Conservation (phyloP, 805 yeast species). For the Ogataea salicorniae region DNA sequence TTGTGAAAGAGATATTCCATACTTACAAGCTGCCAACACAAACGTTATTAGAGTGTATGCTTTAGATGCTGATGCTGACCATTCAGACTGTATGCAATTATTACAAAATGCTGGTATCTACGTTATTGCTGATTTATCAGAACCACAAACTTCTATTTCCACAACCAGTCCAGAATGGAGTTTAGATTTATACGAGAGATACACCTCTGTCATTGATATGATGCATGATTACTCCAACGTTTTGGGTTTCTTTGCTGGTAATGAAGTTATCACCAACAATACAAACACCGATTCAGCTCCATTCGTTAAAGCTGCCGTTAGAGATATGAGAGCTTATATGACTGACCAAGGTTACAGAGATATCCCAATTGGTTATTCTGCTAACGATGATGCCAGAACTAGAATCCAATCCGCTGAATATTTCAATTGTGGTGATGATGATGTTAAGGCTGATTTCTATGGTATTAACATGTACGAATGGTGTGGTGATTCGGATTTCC, state of each 20-base stretch:
- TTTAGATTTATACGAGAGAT: slow-evolving; percentile 57
- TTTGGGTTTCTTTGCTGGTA: slow-evolving; percentile 82
- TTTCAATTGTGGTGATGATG: slow-evolving; percentile 68
- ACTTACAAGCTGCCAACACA: slow-evolving; percentile 54
- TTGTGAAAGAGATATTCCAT: slow-evolving; percentile 73
- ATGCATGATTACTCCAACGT: slow-evolving; percentile 67
- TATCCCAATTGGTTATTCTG: slow-evolving; percentile 79
- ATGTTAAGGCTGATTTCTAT: slow-evolving; percentile 68
- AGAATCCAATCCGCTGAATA: slow-evolving; percentile 68
- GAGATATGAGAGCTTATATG: slow-evolving; percentile 72
- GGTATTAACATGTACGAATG: slow-evolving; percentile 89
- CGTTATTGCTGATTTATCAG: slow-evolving; percentile 72
- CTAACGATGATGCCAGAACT: slow-evolving; percentile 67
- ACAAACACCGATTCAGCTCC: slow-evolving; percentile 72
- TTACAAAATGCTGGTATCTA: slow-evolving; percentile 73
- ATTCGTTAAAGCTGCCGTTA: slow-evolving; percentile 75
- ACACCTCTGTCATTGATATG: slow-evolving; percentile 62
- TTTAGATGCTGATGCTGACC: slow-evolving; percentile 57
- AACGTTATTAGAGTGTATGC: slow-evolving; percentile 77
- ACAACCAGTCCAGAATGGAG: slow-evolving; percentile 62
- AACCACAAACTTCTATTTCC: slow-evolving; percentile 59
- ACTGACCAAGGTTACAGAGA: slow-evolving; percentile 52
- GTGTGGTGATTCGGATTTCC: slow-evolving; percentile 66
- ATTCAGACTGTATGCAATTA: slow-evolving; percentile 60
- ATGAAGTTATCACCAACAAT: slow-evolving; percentile 68